Conservation (phyloP, 2,329 filamentous ascomycete genomes). For the Beauveria caledonica region DNA sequence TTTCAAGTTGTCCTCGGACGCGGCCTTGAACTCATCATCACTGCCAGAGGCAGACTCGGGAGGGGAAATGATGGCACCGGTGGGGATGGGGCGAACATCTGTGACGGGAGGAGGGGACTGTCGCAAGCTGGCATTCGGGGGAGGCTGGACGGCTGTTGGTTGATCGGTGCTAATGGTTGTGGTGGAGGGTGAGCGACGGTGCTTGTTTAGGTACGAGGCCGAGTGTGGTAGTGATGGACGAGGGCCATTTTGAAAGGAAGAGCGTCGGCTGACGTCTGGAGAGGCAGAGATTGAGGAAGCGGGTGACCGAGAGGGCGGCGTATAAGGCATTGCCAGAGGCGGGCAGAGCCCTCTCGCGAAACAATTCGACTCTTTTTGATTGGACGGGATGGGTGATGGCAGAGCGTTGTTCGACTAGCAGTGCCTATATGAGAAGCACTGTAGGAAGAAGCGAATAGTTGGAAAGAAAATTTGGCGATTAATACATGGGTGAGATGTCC, state of each 20-base stretch:
- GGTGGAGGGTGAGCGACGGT: conserved; percentile 50
- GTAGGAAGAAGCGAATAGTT: neutral
- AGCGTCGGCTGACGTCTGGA: conserved; percentile 48
- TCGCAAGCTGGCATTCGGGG: conserved; percentile 53
- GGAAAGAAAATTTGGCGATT: neutral
- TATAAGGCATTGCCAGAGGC: conserved; percentile 69
- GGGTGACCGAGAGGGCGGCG: conserved; percentile 63
- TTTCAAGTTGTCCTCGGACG: conserved; percentile 43
- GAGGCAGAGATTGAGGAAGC: conserved; percentile 50
- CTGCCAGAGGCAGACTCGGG: conserved; percentile 81
- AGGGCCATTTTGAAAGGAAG: conserved; percentile 43
- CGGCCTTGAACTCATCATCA: conserved; percentile 60
- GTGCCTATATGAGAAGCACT: conserved; percentile 10
- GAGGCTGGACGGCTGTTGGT: conserved; percentile 33
- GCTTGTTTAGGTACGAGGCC: conserved; percentile 56
- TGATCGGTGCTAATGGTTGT: conserved; percentile 29
- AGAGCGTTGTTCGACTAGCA: neutral
- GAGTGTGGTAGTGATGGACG: conserved; percentile 54
- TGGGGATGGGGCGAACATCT: conserved; percentile 63
- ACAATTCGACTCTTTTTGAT: neutral
- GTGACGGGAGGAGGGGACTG: conserved; percentile 79
- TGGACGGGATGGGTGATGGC: neutral
- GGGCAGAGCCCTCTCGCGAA: conserved; percentile 3
- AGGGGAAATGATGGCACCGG: conserved; percentile 80
- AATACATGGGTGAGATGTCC: conserved; percentile 8